These are phyloP conservation scores for Penicillium vulpinum DNA, from an alignment of 2,329 filamentous ascomycete species.

Conservation along the genomic window DNA sequence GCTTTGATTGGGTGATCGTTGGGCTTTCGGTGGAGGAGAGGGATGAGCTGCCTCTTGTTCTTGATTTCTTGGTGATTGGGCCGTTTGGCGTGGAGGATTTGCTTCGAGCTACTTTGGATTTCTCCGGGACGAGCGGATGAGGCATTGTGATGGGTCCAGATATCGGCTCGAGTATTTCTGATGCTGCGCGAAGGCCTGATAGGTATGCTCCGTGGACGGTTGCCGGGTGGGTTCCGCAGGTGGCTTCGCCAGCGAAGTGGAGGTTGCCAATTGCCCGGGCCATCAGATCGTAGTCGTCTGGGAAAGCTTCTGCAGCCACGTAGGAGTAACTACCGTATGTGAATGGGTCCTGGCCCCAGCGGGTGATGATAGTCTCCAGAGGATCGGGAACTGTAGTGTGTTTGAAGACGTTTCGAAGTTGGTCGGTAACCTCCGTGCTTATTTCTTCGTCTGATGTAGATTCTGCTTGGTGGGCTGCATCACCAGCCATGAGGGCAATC, in stretches of 20 bases:
- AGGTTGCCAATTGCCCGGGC: conserved; percentile 80
- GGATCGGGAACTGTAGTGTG: conserved; percentile 68
- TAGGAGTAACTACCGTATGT: conserved; percentile 95
- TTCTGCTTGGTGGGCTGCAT: conserved; percentile 88
- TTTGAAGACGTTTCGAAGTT: conserved; percentile 74
- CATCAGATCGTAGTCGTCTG: conserved; percentile 92
- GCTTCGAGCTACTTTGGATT: conserved; percentile 49
- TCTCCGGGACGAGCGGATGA: conserved; percentile 66
- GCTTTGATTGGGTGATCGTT: conserved; percentile 2
- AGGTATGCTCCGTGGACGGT: conserved; percentile 97
- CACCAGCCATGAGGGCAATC: conserved; percentile 91
- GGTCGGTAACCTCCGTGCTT: conserved; percentile 74
- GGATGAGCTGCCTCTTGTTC: not conserved
- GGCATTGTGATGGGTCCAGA: conserved; percentile 79
- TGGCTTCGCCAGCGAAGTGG: conserved; percentile 95
- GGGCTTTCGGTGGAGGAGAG: conserved; percentile 25
- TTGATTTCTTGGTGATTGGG: conserved; percentile 7
- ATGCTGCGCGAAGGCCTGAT: conserved; percentile 84
- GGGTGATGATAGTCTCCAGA: conserved; percentile 81
- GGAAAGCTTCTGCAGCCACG: conserved; percentile 75
- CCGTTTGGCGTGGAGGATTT: conserved; percentile 16
- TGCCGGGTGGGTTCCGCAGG: conserved; percentile 90
- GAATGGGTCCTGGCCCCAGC: conserved; percentile 89
- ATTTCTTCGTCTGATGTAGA: conserved; percentile 71
- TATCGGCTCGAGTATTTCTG: conserved; percentile 77